A percentile compares a stretch with the other conserved stretches of the same genome.
Conservation (phyloP, 164 flowering plant genomes). For the Taxillus chinensis region DNA sequence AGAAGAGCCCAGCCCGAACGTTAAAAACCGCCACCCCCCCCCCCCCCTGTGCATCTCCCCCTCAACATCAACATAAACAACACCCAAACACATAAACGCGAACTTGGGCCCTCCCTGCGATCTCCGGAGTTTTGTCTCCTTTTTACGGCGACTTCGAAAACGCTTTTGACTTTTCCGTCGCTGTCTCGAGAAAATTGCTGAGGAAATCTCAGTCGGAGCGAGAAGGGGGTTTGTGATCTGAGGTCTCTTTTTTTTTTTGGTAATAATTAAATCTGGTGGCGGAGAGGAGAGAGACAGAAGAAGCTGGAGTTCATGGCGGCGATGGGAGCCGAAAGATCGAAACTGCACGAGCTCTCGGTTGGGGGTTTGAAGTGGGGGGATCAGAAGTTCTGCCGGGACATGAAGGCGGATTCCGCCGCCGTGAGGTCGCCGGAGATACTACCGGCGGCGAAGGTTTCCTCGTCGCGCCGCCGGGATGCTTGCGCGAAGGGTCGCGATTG, state of each 20-base stretch:
- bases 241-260: neutral
- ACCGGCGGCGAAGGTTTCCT: neutral
- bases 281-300: neutral
- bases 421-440: constrained; percentile 20
- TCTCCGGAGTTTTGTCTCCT: too few species aligned
- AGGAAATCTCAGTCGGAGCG: neutral
- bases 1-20: too few species aligned
- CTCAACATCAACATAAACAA: too few species aligned
- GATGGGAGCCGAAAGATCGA: constrained; percentile 41
- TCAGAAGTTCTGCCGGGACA: constrained; percentile 43
- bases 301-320: constrained; percentile 11
- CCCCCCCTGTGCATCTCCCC: too few species aligned
- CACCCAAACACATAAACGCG: too few species aligned
- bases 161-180: neutral
- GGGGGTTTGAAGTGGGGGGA: constrained; percentile 61
- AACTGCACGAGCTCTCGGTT: constrained; percentile 55
- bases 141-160: too few species aligned
- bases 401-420: constrained; percentile 23
- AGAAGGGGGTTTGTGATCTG: neutral
- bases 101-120: too few species aligned
- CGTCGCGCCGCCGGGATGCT: neutral
- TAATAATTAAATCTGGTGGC: constrained; percentile 1
- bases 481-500: neutral
- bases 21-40: too few species aligned
- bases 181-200: neutral